Base-by-base conservation (phyloP, 805 yeast genomes). In the Wickerhamomyces canadensis region DNA sequence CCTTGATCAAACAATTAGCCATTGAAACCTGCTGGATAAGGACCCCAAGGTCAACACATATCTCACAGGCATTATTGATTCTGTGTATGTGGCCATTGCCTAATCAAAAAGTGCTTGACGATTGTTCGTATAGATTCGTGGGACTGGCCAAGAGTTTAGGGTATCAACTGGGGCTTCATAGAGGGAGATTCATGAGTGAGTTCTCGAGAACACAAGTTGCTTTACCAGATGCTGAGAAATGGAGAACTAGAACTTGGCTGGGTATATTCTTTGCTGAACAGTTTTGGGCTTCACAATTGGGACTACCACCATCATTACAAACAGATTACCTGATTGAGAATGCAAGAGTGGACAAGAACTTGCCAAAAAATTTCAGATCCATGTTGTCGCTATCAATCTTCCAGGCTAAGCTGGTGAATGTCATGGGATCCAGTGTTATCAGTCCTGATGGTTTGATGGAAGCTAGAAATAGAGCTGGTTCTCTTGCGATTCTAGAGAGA, bases 201-300 rank as follows among this genome's bases (percentile, higher is more conserved):
- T 89, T 89, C 49, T 81, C 94, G 6, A 70, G 97, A 52, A 84
- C 91, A 22, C 97, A 89, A 55, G 93, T 84, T 5, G 75, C 85
- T 18, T 68, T 88, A 60, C 91, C 91, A 0, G 87, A 89, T 60
- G 91, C 96, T 5, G 96, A 86, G 49, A 80, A 79, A 53, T 89
- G 96, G 97, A 72, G 97, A 58, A 87, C 96, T 1, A 68, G 96
- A 48, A 77, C 95, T 1, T 89, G 97, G 97, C 64, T 87, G 21
- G 88, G 91, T 3, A 82, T 85, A 4, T 89, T 84, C 58, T 83
- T 88, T 53, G 72, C 86, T 32, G 96, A 88, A 55, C 94, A 88
- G 49, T 83, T 87, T 53, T 85, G 96, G 93, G 81, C 95, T 4
- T 82, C 94, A 11, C 76, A 80, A 26, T 61, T 88, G 31, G 97